Base-by-base conservation (phyloP, 257 asterid genomes). In the Solanum chmielewskii region DNA sequence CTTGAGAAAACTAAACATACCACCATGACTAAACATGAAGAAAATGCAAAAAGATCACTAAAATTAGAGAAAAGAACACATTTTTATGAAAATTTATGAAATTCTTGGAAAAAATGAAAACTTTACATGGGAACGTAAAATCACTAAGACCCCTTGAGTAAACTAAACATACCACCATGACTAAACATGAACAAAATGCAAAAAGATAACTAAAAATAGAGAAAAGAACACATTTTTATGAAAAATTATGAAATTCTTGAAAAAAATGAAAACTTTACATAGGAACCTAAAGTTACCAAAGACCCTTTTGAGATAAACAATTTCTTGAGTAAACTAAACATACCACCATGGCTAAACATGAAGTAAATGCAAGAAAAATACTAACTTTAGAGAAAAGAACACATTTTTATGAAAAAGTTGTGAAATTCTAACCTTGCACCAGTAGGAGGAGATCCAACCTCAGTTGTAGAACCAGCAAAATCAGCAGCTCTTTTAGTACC, bases 401-500 rank as follows among this genome's bases (percentile, higher is more conserved):
- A 52, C 6, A 39, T 29, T 29, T 29, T 47, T 20, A 5, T 23
- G 27, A 49, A 25, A 7, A 49, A 87, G 49, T 3, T 15, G 68
- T 71, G 18, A 29, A 1, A 85, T 18, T 49, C 89, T 35, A 88
- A 93, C 99, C 99, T 93, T 90, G 90, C 87, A 86, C 88, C 91
- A 92, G 94, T 87, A 75, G 95, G 68, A 77, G 92, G 85, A 90
- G 94, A 90, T 64, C 90, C 95, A 91, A 20, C 88, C 15, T 89
- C 89, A 75, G 90, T 49, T 10, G 15, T 83, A 86, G 87, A 27
- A 69, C 89, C 86, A 80, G 71, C 88, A 85, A 42, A 87, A 86
- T 84, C 89, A 91, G 91, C 90, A 89, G 89, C 90, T 70, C 92
- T 87, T 90, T 90, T 90, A 29, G 89, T 90, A 21, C 92, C 92